Evolutionary conservation across 2,329 filamentous ascomycete genomes (phyloP), one percentile per base, ranked within the genome.

Genomic region (Parastagonospora avenae): DNA sequence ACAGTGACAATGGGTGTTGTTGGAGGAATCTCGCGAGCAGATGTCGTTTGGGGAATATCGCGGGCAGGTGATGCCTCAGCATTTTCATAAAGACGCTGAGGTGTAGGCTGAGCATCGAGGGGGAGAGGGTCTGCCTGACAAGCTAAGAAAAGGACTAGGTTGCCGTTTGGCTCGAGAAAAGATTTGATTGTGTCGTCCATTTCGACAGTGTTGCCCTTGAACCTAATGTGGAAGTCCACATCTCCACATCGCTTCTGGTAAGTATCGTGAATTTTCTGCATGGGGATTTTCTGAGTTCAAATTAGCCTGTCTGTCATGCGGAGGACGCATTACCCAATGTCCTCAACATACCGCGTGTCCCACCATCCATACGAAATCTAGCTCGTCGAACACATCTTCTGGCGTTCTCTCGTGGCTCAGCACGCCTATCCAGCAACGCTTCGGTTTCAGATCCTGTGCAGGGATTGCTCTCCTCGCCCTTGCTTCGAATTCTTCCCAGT

Each of bases 341-440:
- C 19, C 19, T 24, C 19, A 24, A 24, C 19, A 24, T 24, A 24
- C 19, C 19, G 24, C 24, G 14, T 41, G 38, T 41, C 27, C 38
- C 12, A 24, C 27, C 36, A 38, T 38, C 36, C 36, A 77, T 1
- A 73, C 45, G 41, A 75, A 72, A 40, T 74, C 67, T 1, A 24
- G 8, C 35, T 68, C 59, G 7, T 29, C 15, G 2, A 65, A 35
- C 4, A 41, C 29, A 2, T 62, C 45, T 3, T 57, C 30, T 4
- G 52, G 51, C 3, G 48, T 28, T 28, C 59, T 62, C 14, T 63
- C 46, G 36, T 63, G 56, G 15, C 53, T 44, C 2, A 76, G 58
- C n/a, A 77, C 56, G 11, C 64, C 74, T 11, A 76, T 63, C 62
- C 68, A 70, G 45, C 62, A 73, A 12, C 65, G 55, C 24, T 56